These are phyloP conservation scores for Gossypium lobatum DNA, from an alignment of 441 rosid species.

Conservation along the genomic window DNA sequence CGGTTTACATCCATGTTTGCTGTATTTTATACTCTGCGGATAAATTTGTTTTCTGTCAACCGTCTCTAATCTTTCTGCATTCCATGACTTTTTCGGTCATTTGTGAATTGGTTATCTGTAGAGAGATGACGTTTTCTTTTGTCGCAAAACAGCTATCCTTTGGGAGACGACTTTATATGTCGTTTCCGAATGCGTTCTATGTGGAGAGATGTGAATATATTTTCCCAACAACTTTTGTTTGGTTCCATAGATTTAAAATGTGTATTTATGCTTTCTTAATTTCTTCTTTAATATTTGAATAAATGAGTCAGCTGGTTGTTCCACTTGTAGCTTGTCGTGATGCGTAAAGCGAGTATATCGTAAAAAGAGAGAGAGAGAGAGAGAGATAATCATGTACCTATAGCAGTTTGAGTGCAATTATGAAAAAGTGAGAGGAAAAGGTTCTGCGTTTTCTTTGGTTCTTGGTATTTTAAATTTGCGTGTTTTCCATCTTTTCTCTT, in stretches of 20 bases:
- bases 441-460: conserved; percentile 10
- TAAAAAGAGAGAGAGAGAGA: background rate
- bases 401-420: conserved; percentile 23
- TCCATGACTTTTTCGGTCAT: background rate
- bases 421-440: conserved; percentile 14
- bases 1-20: background rate
- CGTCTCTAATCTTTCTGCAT: conserved; percentile 6
- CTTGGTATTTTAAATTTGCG: conserved; percentile 19
- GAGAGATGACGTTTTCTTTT: background rate
- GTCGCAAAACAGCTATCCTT: background rate
- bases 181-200: background rate
- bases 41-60: conserved; percentile 9
- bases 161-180: too few relatives aligned
- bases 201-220: background rate
- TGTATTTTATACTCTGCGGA: conserved; percentile 8
- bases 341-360: conserved; percentile 5
- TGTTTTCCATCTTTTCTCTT: conserved; percentile 8
- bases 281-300: conserved; percentile 9
- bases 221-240: conserved; percentile 5
- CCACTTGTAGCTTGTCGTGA: conserved; percentile 19
- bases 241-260: conserved; percentile 16
- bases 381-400: conserved; percentile 8
- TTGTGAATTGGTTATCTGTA: background rate
- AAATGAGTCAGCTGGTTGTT: background rate
- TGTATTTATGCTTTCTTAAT: conserved; percentile 4